Conservation (phyloP, 2,329 filamentous ascomycete genomes). For the Rhytidhysteron rufulum region DNA sequence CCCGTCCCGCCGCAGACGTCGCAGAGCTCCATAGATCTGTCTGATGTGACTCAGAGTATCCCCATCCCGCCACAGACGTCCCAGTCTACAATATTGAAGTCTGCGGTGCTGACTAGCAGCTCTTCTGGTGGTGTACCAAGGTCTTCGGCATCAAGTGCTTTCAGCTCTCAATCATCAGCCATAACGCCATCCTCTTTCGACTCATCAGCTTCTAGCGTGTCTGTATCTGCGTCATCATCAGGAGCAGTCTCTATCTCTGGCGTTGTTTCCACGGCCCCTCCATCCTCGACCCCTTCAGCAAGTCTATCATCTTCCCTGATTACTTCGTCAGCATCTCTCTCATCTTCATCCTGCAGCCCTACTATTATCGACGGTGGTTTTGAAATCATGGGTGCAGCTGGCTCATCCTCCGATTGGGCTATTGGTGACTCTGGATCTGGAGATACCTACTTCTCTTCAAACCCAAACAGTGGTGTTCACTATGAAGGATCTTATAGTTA, state of each 20-base stretch:
- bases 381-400: neutral
- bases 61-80: too few species aligned
- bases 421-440: neutral
- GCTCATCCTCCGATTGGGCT: neutral
- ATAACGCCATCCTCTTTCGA: neutral
- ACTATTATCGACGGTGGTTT: neutral
- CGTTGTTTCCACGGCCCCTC: neutral
- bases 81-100: too few species aligned
- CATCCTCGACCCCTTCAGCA: neutral
- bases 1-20: too few species aligned
- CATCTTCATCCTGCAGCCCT: neutral
- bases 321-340: neutral
- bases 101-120: too few species aligned
- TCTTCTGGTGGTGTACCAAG: too few species aligned
- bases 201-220: neutral
- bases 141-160: too few species aligned
- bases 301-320: neutral
- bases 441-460: neutral
- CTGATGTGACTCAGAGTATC: too few species aligned
- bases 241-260: neutral
- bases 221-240: neutral
- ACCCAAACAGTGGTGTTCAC: neutral
- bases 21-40: too few species aligned
- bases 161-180: too few species aligned
- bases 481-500: neutral